These are phyloP conservation scores for Colletotrichum sublineola DNA, from an alignment of 2,329 filamentous ascomycete species.

Conservation along the genomic window DNA sequence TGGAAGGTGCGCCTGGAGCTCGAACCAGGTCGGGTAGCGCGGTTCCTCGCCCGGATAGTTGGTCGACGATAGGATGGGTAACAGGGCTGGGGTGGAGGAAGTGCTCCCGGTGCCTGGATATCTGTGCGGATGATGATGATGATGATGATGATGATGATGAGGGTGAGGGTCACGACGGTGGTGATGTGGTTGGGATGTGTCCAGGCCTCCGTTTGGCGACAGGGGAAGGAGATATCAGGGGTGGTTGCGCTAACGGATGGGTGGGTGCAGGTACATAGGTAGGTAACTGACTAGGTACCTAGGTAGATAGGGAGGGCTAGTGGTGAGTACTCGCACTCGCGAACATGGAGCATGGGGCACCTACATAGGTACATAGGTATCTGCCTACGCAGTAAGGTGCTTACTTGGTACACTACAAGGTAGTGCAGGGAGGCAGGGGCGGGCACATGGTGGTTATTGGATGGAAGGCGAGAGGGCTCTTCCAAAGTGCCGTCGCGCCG, in stretches of 20 bases:
- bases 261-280: background rate
- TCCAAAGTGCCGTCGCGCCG: constrained; percentile 12
- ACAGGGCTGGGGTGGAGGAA: background rate
- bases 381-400: too few species aligned
- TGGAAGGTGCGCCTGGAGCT: background rate
- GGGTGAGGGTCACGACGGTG: background rate
- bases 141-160: background rate
- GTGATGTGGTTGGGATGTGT: background rate
- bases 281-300: background rate
- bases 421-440: background rate
- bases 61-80: background rate
- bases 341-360: too few species aligned
- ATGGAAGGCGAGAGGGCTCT: constrained; percentile 5
- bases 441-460: background rate
- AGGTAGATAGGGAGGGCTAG: background rate
- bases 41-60: constrained; percentile 3
- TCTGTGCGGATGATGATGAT: background rate
- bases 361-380: too few species aligned
- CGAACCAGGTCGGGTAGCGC: constrained; percentile 11
- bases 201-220: background rate
- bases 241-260: background rate
- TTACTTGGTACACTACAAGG: too few species aligned
- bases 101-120: background rate
- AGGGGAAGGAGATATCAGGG: background rate
- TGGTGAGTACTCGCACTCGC: background rate